Percentiles rank a stretch among this genome's conserved stretches.
Evolutionary conservation across 805 yeast genomes (phyloP).

Genomic region (Millerago galiae): DNA sequence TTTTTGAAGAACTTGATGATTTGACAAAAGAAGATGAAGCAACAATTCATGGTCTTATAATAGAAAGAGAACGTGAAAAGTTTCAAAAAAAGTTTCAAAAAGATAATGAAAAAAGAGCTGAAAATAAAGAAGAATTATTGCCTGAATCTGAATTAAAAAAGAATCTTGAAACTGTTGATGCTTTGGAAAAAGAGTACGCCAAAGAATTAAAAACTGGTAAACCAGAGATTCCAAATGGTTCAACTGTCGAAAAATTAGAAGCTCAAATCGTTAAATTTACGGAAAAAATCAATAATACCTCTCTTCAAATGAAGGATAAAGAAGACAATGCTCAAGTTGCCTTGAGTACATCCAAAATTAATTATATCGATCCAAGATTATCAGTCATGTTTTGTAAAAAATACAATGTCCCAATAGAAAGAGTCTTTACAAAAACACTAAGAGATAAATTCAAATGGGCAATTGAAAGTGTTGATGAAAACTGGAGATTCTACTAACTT

Average conservation of each 20-base stretch:
- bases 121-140: constrained; percentile 47
- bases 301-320: constrained; percentile 78
- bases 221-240: constrained; percentile 43
- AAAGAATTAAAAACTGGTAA: constrained; percentile 54
- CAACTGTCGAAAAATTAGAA: constrained; percentile 59
- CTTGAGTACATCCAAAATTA: constrained; percentile 86
- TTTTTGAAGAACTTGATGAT: constrained; percentile 63
- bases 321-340: constrained; percentile 94
- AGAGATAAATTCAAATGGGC: constrained; percentile 96
- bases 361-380: constrained; percentile 91
- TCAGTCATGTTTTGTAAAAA: constrained; percentile 85
- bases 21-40: constrained; percentile 58
- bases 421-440: constrained; percentile 82
- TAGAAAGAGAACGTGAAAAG: constrained; percentile 62
- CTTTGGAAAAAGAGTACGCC: constrained; percentile 41
- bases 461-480: constrained; percentile 77
- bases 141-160: constrained; percentile 53
- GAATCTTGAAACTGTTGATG: constrained; percentile 50
- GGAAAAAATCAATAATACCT: constrained; percentile 59
- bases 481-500: constrained; percentile 66
- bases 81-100: constrained; percentile 57
- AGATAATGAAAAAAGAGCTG: constrained; percentile 68
- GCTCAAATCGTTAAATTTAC: constrained; percentile 68
- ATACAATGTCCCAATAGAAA: constrained; percentile 85
- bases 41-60: constrained; percentile 49